Base-by-base conservation (phyloP, 2,329 filamentous ascomycete genomes). In the Xylariaceae sp. region DNA sequence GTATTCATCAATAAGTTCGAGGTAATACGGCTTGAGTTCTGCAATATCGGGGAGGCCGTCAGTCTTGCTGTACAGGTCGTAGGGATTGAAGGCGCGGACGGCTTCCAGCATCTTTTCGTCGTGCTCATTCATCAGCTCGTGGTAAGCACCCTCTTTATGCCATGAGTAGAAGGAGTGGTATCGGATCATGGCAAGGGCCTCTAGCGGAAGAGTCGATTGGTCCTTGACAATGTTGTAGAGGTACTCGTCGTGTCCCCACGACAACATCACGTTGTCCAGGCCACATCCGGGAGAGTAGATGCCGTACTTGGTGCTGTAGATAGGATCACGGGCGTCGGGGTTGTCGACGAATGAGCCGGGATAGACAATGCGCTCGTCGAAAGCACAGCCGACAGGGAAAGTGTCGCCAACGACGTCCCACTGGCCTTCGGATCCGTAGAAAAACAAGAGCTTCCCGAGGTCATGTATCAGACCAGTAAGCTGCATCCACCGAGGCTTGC, bases 131-230 rank as follows among this genome's bases (percentile, higher is more conserved):
- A 96, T 96, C 74, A 96, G 82, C 75, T 90, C 85, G 62, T 76
- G 75, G 76, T 96, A 96, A 5, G 89, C 91, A 57, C 87, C 88
- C 73, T 88, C 87, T 62, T 81, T 84, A 76, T 96, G 92, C 92
- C 91, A 96, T 13, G 92, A 88, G 76, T 96, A 96, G 77, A 96
- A 96, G 4, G 87, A 90, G 77, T 96, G 92, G 76, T 95, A 96
- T 58, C 92, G 81, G 73, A 96, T 94, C 90, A 96, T 96, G 62
- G 91, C 92, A 9, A 96, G 81, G 0, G 88, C 89, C 80, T 96
- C 91, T 51, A 82, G 80, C 0, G 92, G 92, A 49, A 96, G 80
- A 0, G 79, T 88, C 53, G 83, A 88, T 79, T 96, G 91, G 64
- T 89, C 87, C 78, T 91, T 92, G 75, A 89, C 85, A 62, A 96